Evolutionary conservation across 495 filamentous ascomycete genomes (phyloP).

Genomic region (Aspergillus sclerotioniger): DNA sequence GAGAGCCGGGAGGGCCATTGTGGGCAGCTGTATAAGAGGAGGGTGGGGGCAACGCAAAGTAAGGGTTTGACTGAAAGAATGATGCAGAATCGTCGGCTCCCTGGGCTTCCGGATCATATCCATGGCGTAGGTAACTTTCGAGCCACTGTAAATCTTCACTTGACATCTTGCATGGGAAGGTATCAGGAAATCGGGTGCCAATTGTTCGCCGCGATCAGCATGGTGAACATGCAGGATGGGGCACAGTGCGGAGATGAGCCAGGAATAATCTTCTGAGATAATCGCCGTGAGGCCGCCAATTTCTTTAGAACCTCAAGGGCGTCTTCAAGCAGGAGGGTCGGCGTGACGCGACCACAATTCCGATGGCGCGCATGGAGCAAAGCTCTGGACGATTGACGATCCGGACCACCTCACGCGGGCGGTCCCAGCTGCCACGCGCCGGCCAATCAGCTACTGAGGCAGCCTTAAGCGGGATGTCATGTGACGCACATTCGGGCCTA

Average conservation of each 20-base stretch:
- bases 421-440: slow-evolving; percentile 1
- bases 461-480: slow-evolving; percentile 36
- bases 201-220: not conserved
- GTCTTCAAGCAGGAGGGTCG: too few relatives aligned
- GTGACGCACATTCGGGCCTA: slow-evolving; percentile 39
- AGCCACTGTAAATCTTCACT: slow-evolving; percentile 18
- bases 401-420: not conserved
- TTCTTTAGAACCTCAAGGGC: too few relatives aligned
- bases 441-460: slow-evolving; percentile 29
- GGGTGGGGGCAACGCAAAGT: slow-evolving; percentile 1
- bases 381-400: not conserved
- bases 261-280: not conserved
- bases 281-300: too few relatives aligned
- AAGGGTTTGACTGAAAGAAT: not conserved
- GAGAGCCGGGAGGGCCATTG: not conserved
- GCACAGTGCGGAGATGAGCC: not conserved
- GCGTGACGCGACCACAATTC: too few relatives aligned
- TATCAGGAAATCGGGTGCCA: slow-evolving; percentile 1
- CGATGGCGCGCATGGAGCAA: too few relatives aligned
- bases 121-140: slow-evolving; percentile 9
- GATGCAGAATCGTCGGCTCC: not conserved
- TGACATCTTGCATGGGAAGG: slow-evolving; percentile 13
- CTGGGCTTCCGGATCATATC: not conserved
- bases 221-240: not conserved
- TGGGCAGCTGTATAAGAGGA: not conserved